Conservation (phyloP, 1,284 basidiomycete genomes). For the Rhodotorula sp. region DNA sequence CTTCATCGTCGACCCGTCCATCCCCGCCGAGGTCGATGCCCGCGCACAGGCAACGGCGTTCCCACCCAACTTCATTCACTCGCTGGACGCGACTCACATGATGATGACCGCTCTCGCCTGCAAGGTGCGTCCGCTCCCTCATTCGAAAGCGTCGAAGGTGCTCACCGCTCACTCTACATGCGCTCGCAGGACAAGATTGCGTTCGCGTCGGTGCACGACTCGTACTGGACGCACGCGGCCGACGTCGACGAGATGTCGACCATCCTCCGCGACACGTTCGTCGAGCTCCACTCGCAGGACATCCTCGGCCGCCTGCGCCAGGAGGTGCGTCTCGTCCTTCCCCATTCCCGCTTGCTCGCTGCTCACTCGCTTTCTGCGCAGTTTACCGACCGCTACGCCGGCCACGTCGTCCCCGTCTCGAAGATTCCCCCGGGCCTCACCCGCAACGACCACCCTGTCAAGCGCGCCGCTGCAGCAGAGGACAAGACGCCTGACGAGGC, state of each 20-base stretch:
- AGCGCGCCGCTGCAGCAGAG: background rate
- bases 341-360: no score
- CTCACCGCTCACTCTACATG: slow-evolving; percentile 54
- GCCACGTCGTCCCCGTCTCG: slow-evolving; percentile 70
- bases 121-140: slow-evolving; percentile 48
- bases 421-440: slow-evolving; percentile 42
- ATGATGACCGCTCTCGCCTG: slow-evolving; percentile 94
- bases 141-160: no score
- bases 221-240: slow-evolving; percentile 96
- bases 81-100: slow-evolving; percentile 98
- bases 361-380: slow-evolving; percentile 47
- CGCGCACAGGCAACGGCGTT: slow-evolving; percentile 92
- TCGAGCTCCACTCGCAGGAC: slow-evolving; percentile 84
- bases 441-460: background rate
- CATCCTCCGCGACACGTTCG: slow-evolving; percentile 90
- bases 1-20: slow-evolving; percentile 87
- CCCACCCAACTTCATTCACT: slow-evolving; percentile 98
- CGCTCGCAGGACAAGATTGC: slow-evolving; percentile 60
- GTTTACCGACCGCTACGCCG: slow-evolving; percentile 77
- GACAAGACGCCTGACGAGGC: slow-evolving; percentile 1
- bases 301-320: slow-evolving; percentile 62
- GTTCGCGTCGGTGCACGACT: slow-evolving; percentile 97
- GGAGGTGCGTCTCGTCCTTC: slow-evolving; percentile 53
- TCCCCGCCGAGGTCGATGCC: slow-evolving; percentile 76
- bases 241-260: slow-evolving; percentile 86